Evolutionary conservation across 2,329 filamentous ascomycete species (phyloP).

Genomic region (Penicillium freii): DNA sequence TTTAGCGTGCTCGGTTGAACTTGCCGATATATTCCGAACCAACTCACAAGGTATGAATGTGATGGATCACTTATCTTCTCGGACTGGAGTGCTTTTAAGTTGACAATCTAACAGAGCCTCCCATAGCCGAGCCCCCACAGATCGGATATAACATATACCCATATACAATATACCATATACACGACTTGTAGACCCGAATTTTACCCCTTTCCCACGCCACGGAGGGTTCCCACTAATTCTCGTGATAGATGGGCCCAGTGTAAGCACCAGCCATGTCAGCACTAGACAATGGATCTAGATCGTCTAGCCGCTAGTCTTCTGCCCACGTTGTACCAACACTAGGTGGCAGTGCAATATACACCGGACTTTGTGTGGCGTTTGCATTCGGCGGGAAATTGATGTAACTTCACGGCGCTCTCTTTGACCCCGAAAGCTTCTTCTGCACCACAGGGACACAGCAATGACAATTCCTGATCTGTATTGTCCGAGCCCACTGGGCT

Average conservation of each 20-base stretch:
- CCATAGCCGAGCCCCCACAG: background rate
- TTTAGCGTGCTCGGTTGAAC: background rate
- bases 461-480: background rate
- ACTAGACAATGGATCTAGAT: too few species aligned
- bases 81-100: background rate
- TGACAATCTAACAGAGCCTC: background rate
- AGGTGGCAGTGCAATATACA: background rate
- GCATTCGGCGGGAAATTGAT: background rate
- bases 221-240: background rate
- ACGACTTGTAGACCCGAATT: background rate
- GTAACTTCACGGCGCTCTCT: background rate
- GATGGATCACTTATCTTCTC: background rate
- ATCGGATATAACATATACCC: too few species aligned
- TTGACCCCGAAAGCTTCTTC: background rate
- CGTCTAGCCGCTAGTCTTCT: too few species aligned
- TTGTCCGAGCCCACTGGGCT: background rate
- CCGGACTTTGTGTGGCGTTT: background rate
- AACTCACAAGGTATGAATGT: background rate
- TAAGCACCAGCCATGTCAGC: background rate
- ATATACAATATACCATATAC: too few species aligned
- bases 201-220: background rate
- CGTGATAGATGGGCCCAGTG: background rate
- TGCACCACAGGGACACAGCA: background rate
- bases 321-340: background rate
- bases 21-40: background rate